Base-by-base conservation (phyloP, 2,329 filamentous ascomycete genomes). In the Lachnellula cervina region DNA sequence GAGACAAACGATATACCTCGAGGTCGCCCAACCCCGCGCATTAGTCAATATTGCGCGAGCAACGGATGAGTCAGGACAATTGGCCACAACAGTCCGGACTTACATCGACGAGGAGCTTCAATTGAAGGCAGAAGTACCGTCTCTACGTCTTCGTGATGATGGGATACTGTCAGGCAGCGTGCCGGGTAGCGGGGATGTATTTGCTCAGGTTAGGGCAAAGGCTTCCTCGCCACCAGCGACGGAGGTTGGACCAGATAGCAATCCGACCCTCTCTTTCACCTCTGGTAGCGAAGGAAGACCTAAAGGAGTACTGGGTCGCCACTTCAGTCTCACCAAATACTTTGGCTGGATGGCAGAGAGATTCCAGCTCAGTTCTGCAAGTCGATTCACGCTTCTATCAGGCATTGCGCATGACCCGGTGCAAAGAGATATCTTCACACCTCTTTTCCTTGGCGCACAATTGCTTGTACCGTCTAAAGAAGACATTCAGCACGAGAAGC, bases 341-440 rank as follows among this genome's bases (percentile, higher is more conserved):
- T 95, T 93, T 68, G 84, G 86, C 19, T 97, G 91, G 92, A 97
- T 97, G 93, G 84, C 90, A 0, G 76, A 94, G 72, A 83, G 77
- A 2, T 97, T 97, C 71, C 21, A 47, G 23, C 44, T 47, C 77
- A 83, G 49, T 78, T 95, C 48, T 86, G 83, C 0, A 78, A 84
- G 8, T 69, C 82, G 80, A 60, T 97, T 96, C 68, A 90, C 91
- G 3, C 86, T 92, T 76, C 78, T 97, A 7, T 88, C 82, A 49
- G 92, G 92, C 47, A 96, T 97, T 65, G 88, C 89, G 3, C 88
- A 94, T 69, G 84, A 87, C 62, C 83, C 83, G 3, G 80, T 86
- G 35, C 81, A 86, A 69, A 68, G 81, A 63, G 82, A 97, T 70
- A 95, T 97, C 54, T 92, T 97, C 70, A 97, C 88, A 0, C 93